phyloP scores from a whole-genome alignment of 2,329 filamentous ascomycete species.

The Aspergillus piperis region DNA sequence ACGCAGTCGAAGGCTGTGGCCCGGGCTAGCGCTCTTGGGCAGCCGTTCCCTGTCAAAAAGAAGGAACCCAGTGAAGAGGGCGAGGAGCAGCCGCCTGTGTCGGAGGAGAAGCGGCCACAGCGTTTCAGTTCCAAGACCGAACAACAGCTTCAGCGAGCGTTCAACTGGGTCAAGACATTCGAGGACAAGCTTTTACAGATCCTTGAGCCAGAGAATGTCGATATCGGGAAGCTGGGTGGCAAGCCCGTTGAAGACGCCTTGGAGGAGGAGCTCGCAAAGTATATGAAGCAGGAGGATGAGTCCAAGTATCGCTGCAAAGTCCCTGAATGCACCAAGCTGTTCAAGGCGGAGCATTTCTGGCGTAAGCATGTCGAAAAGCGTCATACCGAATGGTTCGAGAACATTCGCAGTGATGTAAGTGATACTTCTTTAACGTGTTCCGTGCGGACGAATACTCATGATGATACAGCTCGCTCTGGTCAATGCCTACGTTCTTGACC shows the following conservation, averaged over 20 bases:
- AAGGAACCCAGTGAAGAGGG: slow-evolving; percentile 64
- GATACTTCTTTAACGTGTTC: background rate
- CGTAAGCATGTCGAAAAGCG: slow-evolving; percentile 97
- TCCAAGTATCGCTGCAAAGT: slow-evolving; percentile 96
- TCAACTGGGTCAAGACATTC: slow-evolving; percentile 98
- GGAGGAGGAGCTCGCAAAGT: slow-evolving; percentile 81
- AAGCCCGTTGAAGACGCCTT: slow-evolving; percentile 82
- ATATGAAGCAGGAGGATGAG: slow-evolving; percentile 96
- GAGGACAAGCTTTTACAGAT: slow-evolving; percentile 95
- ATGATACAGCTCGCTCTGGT: slow-evolving; percentile 73
- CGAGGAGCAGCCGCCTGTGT: slow-evolving; percentile 65
- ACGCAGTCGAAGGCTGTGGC: slow-evolving; percentile 82
- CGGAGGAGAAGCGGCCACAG: slow-evolving; percentile 72
- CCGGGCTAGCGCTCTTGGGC: slow-evolving; percentile 76
- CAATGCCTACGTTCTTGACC: slow-evolving; percentile 92
- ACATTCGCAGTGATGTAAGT: slow-evolving; percentile 78
- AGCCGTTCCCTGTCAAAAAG: slow-evolving; percentile 82
- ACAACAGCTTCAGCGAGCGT: slow-evolving; percentile 89
- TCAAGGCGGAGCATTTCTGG: slow-evolving; percentile 98
- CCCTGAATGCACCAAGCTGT: slow-evolving; percentile 92
- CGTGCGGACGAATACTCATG: slow-evolving; percentile 33
- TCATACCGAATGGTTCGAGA: slow-evolving; percentile 82
- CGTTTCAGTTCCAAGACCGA: slow-evolving; percentile 74
- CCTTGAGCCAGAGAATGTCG: slow-evolving; percentile 82
- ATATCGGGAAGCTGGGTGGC: slow-evolving; percentile 87